phyloP scores from a whole-genome alignment of 202 grass and related monocot genomes.

The Cymbopogon flexuosus region DNA sequence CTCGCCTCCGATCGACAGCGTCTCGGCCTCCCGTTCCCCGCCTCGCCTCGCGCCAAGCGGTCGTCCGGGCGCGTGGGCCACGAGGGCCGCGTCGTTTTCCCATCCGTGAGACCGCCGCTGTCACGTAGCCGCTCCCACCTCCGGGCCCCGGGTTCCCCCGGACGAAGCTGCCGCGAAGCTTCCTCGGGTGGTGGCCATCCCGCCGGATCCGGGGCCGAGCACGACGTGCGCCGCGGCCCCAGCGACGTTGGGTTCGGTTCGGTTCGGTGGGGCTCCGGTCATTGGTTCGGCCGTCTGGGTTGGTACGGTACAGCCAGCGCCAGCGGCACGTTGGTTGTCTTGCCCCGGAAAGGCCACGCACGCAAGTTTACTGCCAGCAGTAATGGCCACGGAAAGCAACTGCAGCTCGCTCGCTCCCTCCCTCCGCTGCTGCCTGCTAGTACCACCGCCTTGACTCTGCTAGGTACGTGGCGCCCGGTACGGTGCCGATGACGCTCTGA shows the following conservation, averaged over 20 bases:
- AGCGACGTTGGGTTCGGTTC: neutral
- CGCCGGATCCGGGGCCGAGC: neutral
- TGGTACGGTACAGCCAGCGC: neutral
- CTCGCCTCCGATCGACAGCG: too few species aligned
- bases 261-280: neutral
- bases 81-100: neutral
- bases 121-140: neutral
- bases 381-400: neutral
- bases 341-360: neutral
- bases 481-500: neutral
- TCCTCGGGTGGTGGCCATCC: neutral
- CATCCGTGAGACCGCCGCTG: neutral
- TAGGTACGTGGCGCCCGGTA: neutral
- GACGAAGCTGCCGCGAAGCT: slow-evolving; percentile 46
- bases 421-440: too few species aligned
- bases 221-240: neutral
- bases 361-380: neutral
- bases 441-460: neutral
- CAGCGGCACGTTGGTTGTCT: neutral
- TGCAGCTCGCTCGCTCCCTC: neutral
- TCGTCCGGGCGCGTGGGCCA: neutral
- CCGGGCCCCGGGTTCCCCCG: too few species aligned
- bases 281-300: neutral
- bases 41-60: neutral
- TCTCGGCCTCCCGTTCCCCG: too few species aligned